phyloP scores from a whole-genome alignment of 176 grass and related monocot species.

The Oryza rufipogon region DNA sequence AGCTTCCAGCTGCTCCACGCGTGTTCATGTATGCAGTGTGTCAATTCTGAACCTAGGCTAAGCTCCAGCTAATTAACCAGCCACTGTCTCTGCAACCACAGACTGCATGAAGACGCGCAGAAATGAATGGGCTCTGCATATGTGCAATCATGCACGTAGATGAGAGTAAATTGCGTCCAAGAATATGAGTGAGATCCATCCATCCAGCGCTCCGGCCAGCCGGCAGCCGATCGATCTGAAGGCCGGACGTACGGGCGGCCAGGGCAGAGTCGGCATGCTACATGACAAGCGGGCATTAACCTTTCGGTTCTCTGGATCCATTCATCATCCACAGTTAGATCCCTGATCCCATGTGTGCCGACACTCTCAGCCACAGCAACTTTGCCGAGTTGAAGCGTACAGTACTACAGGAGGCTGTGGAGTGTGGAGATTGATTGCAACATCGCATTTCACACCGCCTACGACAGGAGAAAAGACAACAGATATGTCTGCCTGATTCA shows the following conservation, averaged over 20 bases:
- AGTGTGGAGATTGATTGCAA: no score
- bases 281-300: background rate
- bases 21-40: no score
- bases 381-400: background rate
- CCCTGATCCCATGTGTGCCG: background rate
- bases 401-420: no score
- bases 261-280: background rate
- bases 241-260: constrained; percentile 27
- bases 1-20: background rate
- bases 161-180: constrained; percentile 17
- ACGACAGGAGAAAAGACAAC: no score
- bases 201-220: background rate
- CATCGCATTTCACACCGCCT: no score
- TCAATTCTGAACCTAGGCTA: no score
- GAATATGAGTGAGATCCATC: constrained; percentile 11
- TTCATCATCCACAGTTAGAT: background rate
- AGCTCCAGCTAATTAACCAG: constrained; percentile 15
- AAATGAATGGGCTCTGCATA: constrained; percentile 2
- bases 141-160: background rate
- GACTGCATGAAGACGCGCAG: background rate
- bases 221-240: background rate
- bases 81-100: background rate
- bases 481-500: no score
- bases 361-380: background rate
- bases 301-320: background rate